A percentile compares a stretch with the other conserved stretches of the same genome.
These are phyloP conservation scores for Cladosporium halotolerans DNA, from an alignment of 2,329 filamentous ascomycete species.

Conservation along the genomic window DNA sequence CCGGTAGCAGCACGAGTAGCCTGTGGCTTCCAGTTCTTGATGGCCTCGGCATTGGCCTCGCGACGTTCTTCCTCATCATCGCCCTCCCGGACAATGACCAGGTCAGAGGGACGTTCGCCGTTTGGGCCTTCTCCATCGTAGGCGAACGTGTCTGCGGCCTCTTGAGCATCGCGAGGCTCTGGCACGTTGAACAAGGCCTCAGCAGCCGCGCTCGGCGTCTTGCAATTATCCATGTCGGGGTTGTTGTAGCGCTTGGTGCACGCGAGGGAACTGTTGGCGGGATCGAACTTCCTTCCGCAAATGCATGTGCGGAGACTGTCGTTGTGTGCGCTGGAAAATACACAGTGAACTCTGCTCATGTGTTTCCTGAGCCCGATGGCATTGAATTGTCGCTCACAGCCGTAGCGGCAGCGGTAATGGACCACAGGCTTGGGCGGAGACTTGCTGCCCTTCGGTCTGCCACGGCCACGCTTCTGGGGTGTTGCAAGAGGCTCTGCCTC, in stretches of 20 bases:
- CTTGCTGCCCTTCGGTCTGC: neutral
- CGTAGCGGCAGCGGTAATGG: constrained; percentile 7
- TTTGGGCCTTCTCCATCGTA: neutral
- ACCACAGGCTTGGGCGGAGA: neutral
- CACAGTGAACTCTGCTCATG: constrained; percentile 3
- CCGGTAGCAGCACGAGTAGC: neutral
- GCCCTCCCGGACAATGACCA: neutral
- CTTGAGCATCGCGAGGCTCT: neutral
- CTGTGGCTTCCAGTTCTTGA: neutral
- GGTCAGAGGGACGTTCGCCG: neutral
- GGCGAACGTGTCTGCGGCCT: constrained; percentile 8
- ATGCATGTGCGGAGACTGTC: neutral
- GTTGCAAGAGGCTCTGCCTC: too few species aligned
- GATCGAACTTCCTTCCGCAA: neutral
- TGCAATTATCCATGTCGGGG: neutral
- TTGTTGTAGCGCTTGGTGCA: neutral
- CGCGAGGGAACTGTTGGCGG: neutral
- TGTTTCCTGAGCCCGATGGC: neutral
- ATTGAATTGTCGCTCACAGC: neutral
- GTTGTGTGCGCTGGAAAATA: constrained; percentile 1
- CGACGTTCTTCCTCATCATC: neutral
- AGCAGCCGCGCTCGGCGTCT: neutral
- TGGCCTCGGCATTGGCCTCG: neutral
- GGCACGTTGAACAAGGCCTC: neutral
- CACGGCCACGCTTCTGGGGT: neutral